phyloP scores from a whole-genome alignment of 2,329 filamentous ascomycete species.

The Xylariaceae sp. region DNA sequence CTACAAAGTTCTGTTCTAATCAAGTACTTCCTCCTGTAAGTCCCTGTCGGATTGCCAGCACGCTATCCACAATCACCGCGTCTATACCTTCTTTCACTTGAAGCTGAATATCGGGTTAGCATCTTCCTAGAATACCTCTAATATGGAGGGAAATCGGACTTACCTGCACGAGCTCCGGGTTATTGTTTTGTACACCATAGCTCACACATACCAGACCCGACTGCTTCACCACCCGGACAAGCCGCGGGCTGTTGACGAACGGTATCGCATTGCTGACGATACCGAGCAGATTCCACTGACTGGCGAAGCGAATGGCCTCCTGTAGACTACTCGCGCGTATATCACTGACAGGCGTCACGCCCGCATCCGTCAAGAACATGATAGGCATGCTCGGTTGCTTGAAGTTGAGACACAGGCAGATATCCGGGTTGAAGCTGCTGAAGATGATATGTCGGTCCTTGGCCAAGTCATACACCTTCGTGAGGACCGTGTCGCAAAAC shows the following conservation, averaged over 20 bases:
- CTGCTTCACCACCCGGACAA: conserved; percentile 92
- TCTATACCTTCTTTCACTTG: conserved; percentile 96
- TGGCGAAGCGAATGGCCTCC: conserved; percentile 91
- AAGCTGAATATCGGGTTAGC: conserved; percentile 42
- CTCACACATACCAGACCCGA: conserved; percentile 90
- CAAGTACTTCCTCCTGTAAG: conserved; percentile 49
- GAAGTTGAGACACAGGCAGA: conserved; percentile 88
- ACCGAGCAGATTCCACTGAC: conserved; percentile 88
- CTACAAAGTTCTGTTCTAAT: background rate
- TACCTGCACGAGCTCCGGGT: conserved; percentile 79
- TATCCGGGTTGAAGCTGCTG: conserved; percentile 94
- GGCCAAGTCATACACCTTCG: conserved; percentile 81
- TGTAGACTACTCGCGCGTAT: conserved; percentile 87
- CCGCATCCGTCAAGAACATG: conserved; percentile 87
- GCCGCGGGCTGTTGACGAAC: conserved; percentile 77
- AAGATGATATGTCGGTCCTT: conserved; percentile 89
- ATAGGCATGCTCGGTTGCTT: conserved; percentile 97
- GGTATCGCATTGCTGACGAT: conserved; percentile 87
- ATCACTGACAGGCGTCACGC: conserved; percentile 74
- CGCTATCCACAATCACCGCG: conserved; percentile 93
- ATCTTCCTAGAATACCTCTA: conserved; percentile 6
- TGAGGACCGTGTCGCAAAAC: conserved; percentile 89
- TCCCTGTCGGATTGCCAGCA: conserved; percentile 86
- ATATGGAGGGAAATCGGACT: conserved; percentile 27
- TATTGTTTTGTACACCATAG: conserved; percentile 88